Percentiles rank a stretch among this genome's conserved stretches.
phyloP scores from a whole-genome alignment of 2,329 filamentous ascomycete genomes.

The Botrytis cinerea region DNA sequence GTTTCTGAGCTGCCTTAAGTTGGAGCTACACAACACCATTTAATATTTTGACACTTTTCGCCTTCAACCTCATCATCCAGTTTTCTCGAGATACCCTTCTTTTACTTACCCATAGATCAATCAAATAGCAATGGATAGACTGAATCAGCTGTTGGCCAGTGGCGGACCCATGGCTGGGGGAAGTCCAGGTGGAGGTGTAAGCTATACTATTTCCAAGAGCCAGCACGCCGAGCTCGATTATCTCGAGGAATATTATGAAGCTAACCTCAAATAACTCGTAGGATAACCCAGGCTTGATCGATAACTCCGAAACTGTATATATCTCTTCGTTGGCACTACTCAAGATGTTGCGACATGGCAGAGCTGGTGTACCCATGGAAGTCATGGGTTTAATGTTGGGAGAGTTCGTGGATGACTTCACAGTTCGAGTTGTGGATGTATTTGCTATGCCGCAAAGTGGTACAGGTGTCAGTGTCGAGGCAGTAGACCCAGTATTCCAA shows the following conservation, averaged over 20 bases:
- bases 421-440: constrained; percentile 95
- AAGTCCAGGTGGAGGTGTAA: constrained; percentile 60
- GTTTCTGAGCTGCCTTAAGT: constrained; percentile 28
- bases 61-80: neutral
- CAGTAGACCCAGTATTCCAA: constrained; percentile 97
- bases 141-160: constrained; percentile 82
- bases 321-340: constrained; percentile 95
- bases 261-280: constrained; percentile 44
- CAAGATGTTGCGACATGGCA: constrained; percentile 98
- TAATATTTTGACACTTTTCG: constrained; percentile 17
- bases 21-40: constrained; percentile 28
- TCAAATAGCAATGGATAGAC: constrained; percentile 71
- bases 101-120: constrained; percentile 16
- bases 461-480: constrained; percentile 97
- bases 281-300: constrained; percentile 90
- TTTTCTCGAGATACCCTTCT: constrained; percentile 14
- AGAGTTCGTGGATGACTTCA: constrained; percentile 99
- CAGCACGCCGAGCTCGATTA: constrained; percentile 21
- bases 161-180: constrained; percentile 68
- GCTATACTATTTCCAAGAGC: constrained; percentile 37
- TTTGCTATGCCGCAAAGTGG: constrained; percentile 99
- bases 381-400: constrained; percentile 99
- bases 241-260: constrained; percentile 8
- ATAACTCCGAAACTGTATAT: constrained; percentile 99
- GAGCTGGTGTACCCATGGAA: constrained; percentile 98